Conservation (phyloP, 73 alveolate genomes). For the Tetrahymena elliotti region DNA sequence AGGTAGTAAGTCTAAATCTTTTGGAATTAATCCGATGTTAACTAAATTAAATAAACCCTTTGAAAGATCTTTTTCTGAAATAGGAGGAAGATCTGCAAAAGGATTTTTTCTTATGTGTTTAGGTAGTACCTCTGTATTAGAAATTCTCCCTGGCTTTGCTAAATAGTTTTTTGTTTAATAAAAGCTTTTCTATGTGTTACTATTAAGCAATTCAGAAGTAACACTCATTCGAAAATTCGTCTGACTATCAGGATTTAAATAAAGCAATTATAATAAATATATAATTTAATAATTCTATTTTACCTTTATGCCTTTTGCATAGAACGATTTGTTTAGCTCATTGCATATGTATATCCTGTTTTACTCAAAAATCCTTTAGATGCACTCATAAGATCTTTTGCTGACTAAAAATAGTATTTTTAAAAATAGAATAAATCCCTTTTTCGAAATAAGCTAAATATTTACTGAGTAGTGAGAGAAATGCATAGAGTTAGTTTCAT, state of each 20-base stretch:
- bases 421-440: neutral
- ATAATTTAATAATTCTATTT: neutral
- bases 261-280: neutral
- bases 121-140: constrained; percentile 8
- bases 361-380: neutral
- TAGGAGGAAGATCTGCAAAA: constrained; percentile 31
- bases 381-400: neutral
- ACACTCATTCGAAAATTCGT: neutral
- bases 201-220: neutral
- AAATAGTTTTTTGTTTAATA: neutral
- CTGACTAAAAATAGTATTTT: neutral
- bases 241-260: neutral
- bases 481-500: neutral
- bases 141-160: constrained; percentile 16
- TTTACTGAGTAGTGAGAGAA: neutral
- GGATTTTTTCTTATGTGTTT: constrained; percentile 32
- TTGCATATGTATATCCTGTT: neutral
- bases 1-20: constrained; percentile 19
- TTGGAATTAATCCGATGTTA: constrained; percentile 22
- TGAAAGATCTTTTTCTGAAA: constrained; percentile 15
- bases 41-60: constrained; percentile 28
- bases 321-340: neutral
- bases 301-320: neutral
- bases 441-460: neutral
- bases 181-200: neutral